phyloP scores from a whole-genome alignment of 208 protist genomes.

The Angomonas desouzai region DNA sequence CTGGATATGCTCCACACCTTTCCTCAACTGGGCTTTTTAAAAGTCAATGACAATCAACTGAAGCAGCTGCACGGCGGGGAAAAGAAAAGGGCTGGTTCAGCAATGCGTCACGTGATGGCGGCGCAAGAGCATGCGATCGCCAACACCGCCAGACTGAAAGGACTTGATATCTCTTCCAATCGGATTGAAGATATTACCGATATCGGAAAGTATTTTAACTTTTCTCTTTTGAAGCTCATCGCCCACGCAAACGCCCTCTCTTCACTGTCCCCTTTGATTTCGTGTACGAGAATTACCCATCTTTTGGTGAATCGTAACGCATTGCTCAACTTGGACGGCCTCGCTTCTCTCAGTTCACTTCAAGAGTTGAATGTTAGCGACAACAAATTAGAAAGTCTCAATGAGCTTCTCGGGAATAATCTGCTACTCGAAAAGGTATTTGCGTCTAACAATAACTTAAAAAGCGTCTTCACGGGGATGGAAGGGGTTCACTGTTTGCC shows the following conservation, averaged over 20 bases:
- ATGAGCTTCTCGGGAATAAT: constrained; percentile 11
- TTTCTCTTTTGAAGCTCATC: constrained; percentile 25
- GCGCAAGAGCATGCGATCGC: constrained; percentile 28
- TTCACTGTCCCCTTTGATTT: constrained; percentile 36
- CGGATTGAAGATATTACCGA: constrained; percentile 26
- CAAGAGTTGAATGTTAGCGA: constrained; percentile 60
- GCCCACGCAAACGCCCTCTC: constrained; percentile 43
- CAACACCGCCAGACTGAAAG: not conserved
- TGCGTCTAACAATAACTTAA: constrained; percentile 56
- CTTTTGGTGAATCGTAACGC: constrained; percentile 55
- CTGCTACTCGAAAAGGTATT: constrained; percentile 54
- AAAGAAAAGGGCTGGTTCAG: constrained; percentile 5
- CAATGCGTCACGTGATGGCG: constrained; percentile 52
- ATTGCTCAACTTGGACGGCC: constrained; percentile 26
- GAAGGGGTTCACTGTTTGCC: constrained; percentile 12
- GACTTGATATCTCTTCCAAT: constrained; percentile 64
- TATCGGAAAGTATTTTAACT: constrained; percentile 32
- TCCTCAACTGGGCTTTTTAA: constrained; percentile 31
- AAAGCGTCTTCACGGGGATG: constrained; percentile 12
- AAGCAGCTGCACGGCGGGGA: not conserved
- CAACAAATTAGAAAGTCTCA: constrained; percentile 36
- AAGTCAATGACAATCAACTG: constrained; percentile 42
- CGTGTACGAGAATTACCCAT: constrained; percentile 36
- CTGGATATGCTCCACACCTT: constrained; percentile 47
- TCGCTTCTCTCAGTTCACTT: constrained; percentile 35